phyloP scores from a whole-genome alignment of 2,329 filamentous ascomycete genomes.

The Dissoconium aciculare region DNA sequence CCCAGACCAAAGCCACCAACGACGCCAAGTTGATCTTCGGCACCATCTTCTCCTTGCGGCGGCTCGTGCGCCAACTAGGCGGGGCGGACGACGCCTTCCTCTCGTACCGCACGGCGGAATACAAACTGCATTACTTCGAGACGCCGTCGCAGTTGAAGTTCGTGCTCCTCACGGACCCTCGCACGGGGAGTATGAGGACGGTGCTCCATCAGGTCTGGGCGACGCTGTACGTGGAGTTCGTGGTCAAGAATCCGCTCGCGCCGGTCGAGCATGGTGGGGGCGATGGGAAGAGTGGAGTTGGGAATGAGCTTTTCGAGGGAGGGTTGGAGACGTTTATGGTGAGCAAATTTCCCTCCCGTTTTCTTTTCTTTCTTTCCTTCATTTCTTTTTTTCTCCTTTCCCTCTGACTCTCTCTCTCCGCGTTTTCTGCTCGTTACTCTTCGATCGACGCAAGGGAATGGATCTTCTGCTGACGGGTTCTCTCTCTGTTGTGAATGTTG shows the following conservation, averaged over 20 bases:
- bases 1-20: slow-evolving; percentile 43
- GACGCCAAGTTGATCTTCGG: slow-evolving; percentile 96
- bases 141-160: slow-evolving; percentile 92
- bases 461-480: too few relatives aligned
- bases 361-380: too few relatives aligned
- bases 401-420: too few relatives aligned
- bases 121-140: slow-evolving; percentile 98
- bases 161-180: slow-evolving; percentile 87
- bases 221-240: slow-evolving; percentile 92
- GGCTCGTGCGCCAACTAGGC: slow-evolving; percentile 91
- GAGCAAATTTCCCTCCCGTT: too few relatives aligned
- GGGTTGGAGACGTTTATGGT: slow-evolving; percentile 64
- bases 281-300: slow-evolving; percentile 45
- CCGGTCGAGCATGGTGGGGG: slow-evolving; percentile 47
- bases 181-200: slow-evolving; percentile 62
- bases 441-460: too few relatives aligned
- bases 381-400: too few relatives aligned
- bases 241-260: slow-evolving; percentile 50
- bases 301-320: slow-evolving; percentile 50
- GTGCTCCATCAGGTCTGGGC: slow-evolving; percentile 97
- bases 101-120: slow-evolving; percentile 80
- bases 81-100: slow-evolving; percentile 87
- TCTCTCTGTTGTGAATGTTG: too few relatives aligned
- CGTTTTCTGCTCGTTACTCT: too few relatives aligned
- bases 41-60: slow-evolving; percentile 86